Evolutionary conservation across 2,329 filamentous ascomycete genomes (phyloP).

Genomic region (Acrodontium crateriforme): DNA sequence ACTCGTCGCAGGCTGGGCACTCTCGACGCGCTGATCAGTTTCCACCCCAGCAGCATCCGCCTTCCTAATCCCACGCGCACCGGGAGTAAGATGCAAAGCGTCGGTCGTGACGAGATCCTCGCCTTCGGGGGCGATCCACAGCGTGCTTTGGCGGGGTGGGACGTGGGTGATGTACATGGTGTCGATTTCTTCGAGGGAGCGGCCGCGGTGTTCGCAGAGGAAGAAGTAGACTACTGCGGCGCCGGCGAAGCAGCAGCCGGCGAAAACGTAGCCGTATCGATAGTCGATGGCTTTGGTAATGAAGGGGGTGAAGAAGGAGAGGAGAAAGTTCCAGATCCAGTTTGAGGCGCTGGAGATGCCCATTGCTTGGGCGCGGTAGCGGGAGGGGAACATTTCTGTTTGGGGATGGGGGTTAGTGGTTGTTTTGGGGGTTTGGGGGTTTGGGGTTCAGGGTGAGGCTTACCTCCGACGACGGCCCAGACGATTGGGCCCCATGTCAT

Average conservation of each 20-base stretch:
- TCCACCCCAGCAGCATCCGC: slow-evolving; percentile 19
- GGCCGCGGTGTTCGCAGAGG: slow-evolving; percentile 58
- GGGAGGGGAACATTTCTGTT: slow-evolving; percentile 40
- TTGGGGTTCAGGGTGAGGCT: not conserved
- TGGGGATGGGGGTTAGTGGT: not conserved
- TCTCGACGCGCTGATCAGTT: slow-evolving; percentile 11
- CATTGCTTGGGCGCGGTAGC: slow-evolving; percentile 36
- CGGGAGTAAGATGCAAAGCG: slow-evolving; percentile 15
- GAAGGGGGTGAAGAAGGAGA: slow-evolving; percentile 61
- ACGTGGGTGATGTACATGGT: slow-evolving; percentile 44
- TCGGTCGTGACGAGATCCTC: slow-evolving; percentile 21
- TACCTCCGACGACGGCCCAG: slow-evolving; percentile 39
- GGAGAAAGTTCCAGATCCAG: slow-evolving; percentile 36
- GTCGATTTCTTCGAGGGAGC: slow-evolving; percentile 66
- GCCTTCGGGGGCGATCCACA: slow-evolving; percentile 19
- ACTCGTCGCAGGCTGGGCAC: slow-evolving; percentile 11
- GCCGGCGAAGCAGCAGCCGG: slow-evolving; percentile 52
- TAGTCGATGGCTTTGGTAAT: slow-evolving; percentile 60
- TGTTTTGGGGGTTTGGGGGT: not conserved
- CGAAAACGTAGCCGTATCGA: slow-evolving; percentile 63
- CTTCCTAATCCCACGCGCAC: slow-evolving; percentile 21
- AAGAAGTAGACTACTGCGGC: slow-evolving; percentile 62
- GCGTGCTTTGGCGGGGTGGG: slow-evolving; percentile 19
- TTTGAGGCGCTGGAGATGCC: slow-evolving; percentile 48
- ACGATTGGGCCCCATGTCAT: slow-evolving; percentile 58